Conservation (phyloP, 208 protist species). For the Trichomonas vaginalis region DNA sequence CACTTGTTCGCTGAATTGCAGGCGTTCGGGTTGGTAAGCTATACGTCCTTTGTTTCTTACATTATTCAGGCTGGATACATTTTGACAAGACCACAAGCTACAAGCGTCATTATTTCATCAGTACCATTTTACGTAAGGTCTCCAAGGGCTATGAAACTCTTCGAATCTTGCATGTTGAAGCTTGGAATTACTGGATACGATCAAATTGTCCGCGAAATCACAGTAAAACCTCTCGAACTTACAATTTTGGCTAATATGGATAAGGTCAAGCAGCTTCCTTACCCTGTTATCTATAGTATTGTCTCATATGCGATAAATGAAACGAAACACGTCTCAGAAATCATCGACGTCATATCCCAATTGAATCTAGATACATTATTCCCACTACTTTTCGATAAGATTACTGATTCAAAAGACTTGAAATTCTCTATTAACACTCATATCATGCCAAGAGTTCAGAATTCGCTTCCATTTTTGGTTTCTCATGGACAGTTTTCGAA, state of each 20-base stretch:
- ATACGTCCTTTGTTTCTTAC: not conserved
- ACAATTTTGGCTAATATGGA: not conserved
- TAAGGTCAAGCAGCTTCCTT: not conserved
- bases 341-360: not conserved
- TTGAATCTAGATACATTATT: not conserved
- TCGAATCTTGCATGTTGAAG: not conserved
- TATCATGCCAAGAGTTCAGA: not conserved
- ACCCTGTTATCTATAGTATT: not conserved
- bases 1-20: not conserved
- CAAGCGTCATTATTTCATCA: not conserved
- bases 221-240: not conserved
- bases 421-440: not conserved
- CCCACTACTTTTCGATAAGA: not conserved
- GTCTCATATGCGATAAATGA: not conserved
- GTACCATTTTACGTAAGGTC: not conserved
- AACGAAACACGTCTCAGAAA: not conserved
- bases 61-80: not conserved
- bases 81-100: not conserved
- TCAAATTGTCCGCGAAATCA: not conserved
- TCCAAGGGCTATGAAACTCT: not conserved
- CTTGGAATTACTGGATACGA: not conserved
- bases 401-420: not conserved
- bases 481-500: not conserved
- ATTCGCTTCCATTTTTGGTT: not conserved
- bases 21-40: not conserved